Base-by-base conservation (phyloP, 2,329 filamentous ascomycete species). In the Didymella exigua region DNA sequence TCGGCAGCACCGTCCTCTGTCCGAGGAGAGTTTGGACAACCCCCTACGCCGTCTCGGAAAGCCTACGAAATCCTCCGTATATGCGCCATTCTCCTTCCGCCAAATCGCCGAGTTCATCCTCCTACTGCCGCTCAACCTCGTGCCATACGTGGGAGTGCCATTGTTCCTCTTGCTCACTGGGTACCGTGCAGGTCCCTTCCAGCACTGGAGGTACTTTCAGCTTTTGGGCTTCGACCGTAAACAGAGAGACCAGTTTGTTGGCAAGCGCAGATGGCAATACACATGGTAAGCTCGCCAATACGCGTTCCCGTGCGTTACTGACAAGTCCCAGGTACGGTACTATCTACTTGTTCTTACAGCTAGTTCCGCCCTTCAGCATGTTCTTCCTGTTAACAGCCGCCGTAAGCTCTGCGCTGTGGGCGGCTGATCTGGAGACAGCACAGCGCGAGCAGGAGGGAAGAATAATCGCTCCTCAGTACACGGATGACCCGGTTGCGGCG, bases 341-440 rank as follows among this genome's bases (percentile, higher is more conserved):
- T 0, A 82, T 95, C 4, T 90, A 92, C 44, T 85, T 97, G 78
- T 74, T 91, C 6, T 76, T 98, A 24, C 91, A 97, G 76, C 82
- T 98, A n/a, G 82, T 97, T 8, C 95, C 95, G 1, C 82, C 93
- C 11, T 76, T 97, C 43, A 96, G 90, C n/a, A 96, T 99, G 82
- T 87, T 98, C 71, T 97, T 98, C 73, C 81, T 98, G 33, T 78
- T 99, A 62, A 97, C 93, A 0, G 92, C 90, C 3, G 89, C 93
- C 1, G 86, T 87, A 18, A 95, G 93, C 2, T 88, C 90, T 37
- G 93, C 91, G 1, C 78, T 98, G 30, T 98, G 93, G 93, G 90
- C 87, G 2, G 87, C 87, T 2, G 86, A 88, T 61, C 77, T 97
- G 45, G 93, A 98, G 75, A 64, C 42, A 2, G 37, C 60, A 47